These are phyloP conservation scores for Hypoxylon subgilvum DNA, from an alignment of 495 filamentous ascomycete species.

Conservation along the genomic window DNA sequence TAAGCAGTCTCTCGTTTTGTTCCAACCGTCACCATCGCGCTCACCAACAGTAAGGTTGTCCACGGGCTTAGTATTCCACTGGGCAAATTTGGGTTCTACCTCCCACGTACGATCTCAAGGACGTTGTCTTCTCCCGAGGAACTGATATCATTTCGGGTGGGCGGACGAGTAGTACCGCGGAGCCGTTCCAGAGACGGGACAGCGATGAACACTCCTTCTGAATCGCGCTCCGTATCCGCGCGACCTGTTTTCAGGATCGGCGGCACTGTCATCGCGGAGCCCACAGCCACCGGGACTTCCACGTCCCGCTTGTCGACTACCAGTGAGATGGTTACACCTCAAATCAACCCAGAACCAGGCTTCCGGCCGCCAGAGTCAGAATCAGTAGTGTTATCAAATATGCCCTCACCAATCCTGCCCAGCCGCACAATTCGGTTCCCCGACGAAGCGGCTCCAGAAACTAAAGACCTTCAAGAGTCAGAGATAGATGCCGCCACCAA, in stretches of 20 bases:
- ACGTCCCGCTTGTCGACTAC: conserved; percentile 2
- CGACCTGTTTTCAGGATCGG: conserved; percentile 60
- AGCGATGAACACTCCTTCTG: conserved; percentile 20
- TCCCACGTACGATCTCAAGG: conserved; percentile 77
- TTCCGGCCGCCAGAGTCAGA: not conserved
- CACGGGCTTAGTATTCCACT: conserved; percentile 86
- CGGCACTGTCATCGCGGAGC: conserved; percentile 50
- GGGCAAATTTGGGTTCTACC: conserved; percentile 79
- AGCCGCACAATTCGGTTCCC: conserved; percentile 53
- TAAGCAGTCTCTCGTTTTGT: conserved; percentile 52
- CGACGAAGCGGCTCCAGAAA: conserved; percentile 43
- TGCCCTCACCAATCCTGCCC: conserved; percentile 18
- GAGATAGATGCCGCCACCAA: conserved; percentile 1
- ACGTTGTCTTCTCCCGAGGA: conserved; percentile 52
- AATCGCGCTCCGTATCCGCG: conserved; percentile 39
- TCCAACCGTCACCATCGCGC: not conserved
- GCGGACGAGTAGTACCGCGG: conserved; percentile 44
- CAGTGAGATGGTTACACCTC: conserved; percentile 1
- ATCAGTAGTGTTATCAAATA: not conserved
- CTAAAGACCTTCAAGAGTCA: conserved; percentile 1
- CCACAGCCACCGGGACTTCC: conserved; percentile 2
- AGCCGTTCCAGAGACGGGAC: conserved; percentile 45
- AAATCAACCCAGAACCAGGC: conserved; percentile 4
- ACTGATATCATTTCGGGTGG: conserved; percentile 33
- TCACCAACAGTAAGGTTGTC: conserved; percentile 64